Evolutionary conservation across 2,329 filamentous ascomycete genomes (phyloP).

Genomic region (Sporothrix pseudoabietina): DNA sequence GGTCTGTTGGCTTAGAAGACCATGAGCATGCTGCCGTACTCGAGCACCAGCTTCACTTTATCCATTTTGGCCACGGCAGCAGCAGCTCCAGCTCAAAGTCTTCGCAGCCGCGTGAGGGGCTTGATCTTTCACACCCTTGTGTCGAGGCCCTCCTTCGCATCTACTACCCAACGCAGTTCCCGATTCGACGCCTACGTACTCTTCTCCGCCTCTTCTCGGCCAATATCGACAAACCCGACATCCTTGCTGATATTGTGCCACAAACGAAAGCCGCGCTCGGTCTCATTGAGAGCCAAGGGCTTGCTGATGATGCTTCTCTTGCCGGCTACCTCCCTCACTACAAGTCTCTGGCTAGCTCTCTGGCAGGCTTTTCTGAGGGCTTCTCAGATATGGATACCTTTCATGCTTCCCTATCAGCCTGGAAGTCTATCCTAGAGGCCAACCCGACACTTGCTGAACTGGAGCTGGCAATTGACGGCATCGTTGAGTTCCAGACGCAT

Average conservation of each 20-base stretch:
- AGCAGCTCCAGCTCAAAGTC: conserved; percentile 33
- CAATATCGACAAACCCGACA: conserved; percentile 50
- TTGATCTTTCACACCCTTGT: conserved; percentile 50
- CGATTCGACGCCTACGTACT: conserved; percentile 56
- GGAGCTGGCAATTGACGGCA: conserved; percentile 52
- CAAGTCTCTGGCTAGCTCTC: conserved; percentile 49
- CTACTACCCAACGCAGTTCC: conserved; percentile 54
- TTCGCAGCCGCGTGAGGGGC: conserved; percentile 36
- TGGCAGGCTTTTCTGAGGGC: conserved; percentile 48
- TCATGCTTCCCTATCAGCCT: conserved; percentile 46
- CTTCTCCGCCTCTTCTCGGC: conserved; percentile 53
- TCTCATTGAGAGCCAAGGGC: conserved; percentile 43
- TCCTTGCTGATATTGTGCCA: conserved; percentile 45
- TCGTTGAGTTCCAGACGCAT: conserved; percentile 52
- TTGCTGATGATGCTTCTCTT: conserved; percentile 52
- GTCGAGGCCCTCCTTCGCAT: conserved; percentile 53
- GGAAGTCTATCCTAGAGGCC: conserved; percentile 48
- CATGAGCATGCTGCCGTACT: conserved; percentile 59
- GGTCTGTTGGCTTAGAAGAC: conserved; percentile 56
- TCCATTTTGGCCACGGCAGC: conserved; percentile 42
- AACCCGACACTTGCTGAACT: conserved; percentile 48
- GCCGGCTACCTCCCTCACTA: conserved; percentile 53
- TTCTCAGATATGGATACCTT: conserved; percentile 43
- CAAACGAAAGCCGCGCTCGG: conserved; percentile 47
- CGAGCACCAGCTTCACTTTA: conserved; percentile 61